phyloP scores from a whole-genome alignment of 192 early-diverging fungal species.

The Coemansia sp. region DNA sequence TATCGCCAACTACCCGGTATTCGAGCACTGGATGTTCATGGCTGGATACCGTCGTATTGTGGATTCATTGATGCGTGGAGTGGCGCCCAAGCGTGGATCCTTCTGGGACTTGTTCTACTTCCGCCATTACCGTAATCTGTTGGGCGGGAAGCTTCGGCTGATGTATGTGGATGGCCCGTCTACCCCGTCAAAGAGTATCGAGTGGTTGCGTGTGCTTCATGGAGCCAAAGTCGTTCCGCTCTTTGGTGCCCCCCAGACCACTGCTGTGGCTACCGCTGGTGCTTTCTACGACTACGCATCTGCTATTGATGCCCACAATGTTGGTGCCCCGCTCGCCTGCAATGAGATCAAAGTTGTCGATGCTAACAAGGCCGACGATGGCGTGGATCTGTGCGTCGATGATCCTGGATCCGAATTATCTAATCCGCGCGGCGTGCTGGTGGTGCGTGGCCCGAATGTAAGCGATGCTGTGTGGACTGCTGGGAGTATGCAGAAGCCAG shows the following conservation, averaged over 20 bases:
- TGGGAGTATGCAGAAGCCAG: neutral
- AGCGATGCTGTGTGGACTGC: constrained; percentile 28
- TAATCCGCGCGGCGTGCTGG: constrained; percentile 44
- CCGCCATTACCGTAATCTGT: constrained; percentile 54
- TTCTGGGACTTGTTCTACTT: constrained; percentile 54
- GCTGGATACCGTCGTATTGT: constrained; percentile 30
- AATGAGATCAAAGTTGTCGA: constrained; percentile 54
- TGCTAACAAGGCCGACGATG: neutral
- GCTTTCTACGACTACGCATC: constrained; percentile 48
- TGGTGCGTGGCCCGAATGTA: constrained; percentile 46
- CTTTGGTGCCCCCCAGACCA: constrained; percentile 30
- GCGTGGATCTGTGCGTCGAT: constrained; percentile 14
- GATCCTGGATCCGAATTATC: constrained; percentile 11
- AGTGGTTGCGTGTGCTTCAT: constrained; percentile 47
- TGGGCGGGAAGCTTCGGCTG: constrained; percentile 47
- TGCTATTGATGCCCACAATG: constrained; percentile 46
- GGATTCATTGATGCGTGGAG: constrained; percentile 45
- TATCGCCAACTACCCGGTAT: constrained; percentile 40
- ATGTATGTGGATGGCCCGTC: constrained; percentile 38
- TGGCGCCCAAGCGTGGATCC: constrained; percentile 17
- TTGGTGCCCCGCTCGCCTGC: constrained; percentile 52
- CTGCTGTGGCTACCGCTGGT: constrained; percentile 26
- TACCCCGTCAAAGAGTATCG: constrained; percentile 33
- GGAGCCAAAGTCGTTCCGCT: constrained; percentile 48
- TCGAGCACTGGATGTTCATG: constrained; percentile 43